Base-by-base conservation (phyloP, 2,329 filamentous ascomycete genomes). In the Colletotrichum cereale region DNA sequence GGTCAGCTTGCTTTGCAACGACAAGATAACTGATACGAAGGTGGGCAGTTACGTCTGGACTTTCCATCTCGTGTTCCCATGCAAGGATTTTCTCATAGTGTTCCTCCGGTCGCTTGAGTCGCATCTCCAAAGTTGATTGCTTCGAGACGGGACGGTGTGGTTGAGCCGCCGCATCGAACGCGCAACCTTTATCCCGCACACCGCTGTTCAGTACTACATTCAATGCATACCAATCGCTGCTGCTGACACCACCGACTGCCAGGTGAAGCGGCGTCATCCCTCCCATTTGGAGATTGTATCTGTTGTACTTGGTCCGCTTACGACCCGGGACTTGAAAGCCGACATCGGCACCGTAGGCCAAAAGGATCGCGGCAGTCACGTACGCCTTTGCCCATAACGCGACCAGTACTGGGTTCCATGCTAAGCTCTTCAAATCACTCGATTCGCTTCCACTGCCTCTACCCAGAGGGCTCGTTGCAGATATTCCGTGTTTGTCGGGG, bases 221-320 rank as follows among this genome's bases (percentile, higher is more conserved):
- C 3, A 26, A 12, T 48, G 0, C n/a, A 48, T 2, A 14, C 47
- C 8, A 26, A 26, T 24, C 5, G 0, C 0, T 6, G 5, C 2
- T 14, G 10, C 5, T 14, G 11, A 12, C 2, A 48, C 44, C 4
- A 24, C n/a, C n/a, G 44, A n/a, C 47, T 26, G 24, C 24, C 11
- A 26, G 5, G 14, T 50, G 47, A 26, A 50, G 47, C 24, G 10
- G 47, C 47, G 47, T 50, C 0, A 3, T 26, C 0, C 44, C 44
- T 7, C 14, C 12, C 2, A 3, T 14, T 11, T 8, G 1, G n/a
- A 16, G 11, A 26, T 3, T 12, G 24, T 26, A 26, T 14, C 26
- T 12, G 47, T 50, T 26, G 11, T 26, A 6, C 47, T 12, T 50
- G 11, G 24, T 50, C 47, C 47, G n/a, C 12, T 50, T 26, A 16